Evolutionary conservation across 2,329 filamentous ascomycete genomes (phyloP), one percentile per base, ranked within the genome.

Genomic region (Taxawa tesnikishii): DNA sequence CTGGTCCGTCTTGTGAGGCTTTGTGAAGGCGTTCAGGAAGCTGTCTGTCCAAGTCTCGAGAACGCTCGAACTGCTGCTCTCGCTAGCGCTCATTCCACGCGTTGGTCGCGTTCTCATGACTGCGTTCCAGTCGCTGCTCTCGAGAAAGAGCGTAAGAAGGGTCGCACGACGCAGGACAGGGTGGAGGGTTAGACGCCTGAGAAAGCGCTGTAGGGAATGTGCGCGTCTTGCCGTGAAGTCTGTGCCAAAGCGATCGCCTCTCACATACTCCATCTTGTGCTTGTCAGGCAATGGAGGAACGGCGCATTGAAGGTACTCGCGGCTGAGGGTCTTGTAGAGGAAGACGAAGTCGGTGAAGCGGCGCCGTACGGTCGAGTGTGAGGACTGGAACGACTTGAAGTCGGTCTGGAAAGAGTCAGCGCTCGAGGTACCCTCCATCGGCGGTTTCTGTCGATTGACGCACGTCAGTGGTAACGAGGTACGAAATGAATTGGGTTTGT

Each of bases 321-420:
- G 78, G 41, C 70, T 76, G 31, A 98, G 75, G 18, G 83, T 79
- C 60, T 93, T 94, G 64, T 83, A 94, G 40, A 98, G 75, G 55
- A 94, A 98, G 45, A 92, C 79, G 54, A 98, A 98, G 62, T 98
- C 90, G 46, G 88, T 96, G 61, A 94, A 98, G 50, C 90, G 83
- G 45, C 90, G 76, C 40, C 90, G 82, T 40, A 93, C 80, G 15
- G 70, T 68, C 40, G 84, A 85, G 13, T 77, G 75, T 21, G 81
- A 66, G 53, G 79, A 83, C 55, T 90, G 80, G 58, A 96, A 98
- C 42, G 85, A 82, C 45, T 85, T 79, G 59, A 96, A 96, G 47
- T 92, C 85, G 42, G 87, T 93, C 85, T 94, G 41, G 26, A 13
- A 24, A 29, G n/a, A n/a, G n/a, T n/a, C n/a, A n/a, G n/a, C n/a